Percentiles rank a stretch among this genome's conserved stretches.
Conservation (phyloP, 257 asterid genomes). For the Ajuga chamaepitys region DNA sequence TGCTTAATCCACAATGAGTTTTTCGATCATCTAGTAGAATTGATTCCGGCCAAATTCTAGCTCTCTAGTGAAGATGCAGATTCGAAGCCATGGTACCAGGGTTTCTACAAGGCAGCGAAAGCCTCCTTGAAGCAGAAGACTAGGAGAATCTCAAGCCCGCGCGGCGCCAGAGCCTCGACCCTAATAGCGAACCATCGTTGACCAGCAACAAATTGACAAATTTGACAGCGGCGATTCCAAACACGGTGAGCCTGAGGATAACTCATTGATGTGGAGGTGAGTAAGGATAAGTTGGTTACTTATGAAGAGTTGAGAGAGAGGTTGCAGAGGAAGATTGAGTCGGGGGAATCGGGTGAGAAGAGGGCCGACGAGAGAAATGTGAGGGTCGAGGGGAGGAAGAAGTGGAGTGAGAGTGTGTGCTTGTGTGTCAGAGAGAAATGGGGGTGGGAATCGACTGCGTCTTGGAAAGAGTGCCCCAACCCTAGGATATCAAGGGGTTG, state of each 20-base stretch:
- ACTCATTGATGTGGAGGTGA: conserved; percentile 21
- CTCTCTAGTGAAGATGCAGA: conserved; percentile 56
- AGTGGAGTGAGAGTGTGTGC: conserved; percentile 36
- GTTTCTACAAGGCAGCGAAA: conserved; percentile 72
- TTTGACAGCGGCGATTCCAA: conserved; percentile 17
- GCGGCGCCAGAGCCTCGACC: conserved; percentile 81
- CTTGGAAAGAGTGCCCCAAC: too few relatives aligned
- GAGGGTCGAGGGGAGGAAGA: conserved; percentile 31
- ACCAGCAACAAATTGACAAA: conserved; percentile 29
- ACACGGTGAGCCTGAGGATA: conserved; percentile 1
- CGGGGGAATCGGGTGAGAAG: conserved; percentile 61
- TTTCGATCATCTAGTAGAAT: conserved; percentile 55
- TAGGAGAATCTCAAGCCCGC: conserved; percentile 52
- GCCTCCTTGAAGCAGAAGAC: conserved; percentile 66
- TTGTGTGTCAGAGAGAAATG: too few relatives aligned
- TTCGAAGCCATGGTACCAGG: conserved; percentile 68
- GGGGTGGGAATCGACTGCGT: conserved; percentile 20
- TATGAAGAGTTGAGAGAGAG: conserved; percentile 62
- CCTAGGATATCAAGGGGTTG: too few relatives aligned
- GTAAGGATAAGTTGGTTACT: conserved; percentile 43
- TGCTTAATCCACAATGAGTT: conserved; percentile 41
- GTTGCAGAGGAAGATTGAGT: conserved; percentile 56
- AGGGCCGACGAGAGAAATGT: conserved; percentile 22
- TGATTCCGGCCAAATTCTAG: conserved; percentile 78
- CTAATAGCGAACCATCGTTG: conserved; percentile 44